A percentile compares a stretch with the other conserved stretches of the same genome.
Evolutionary conservation across 2,329 filamentous ascomycete species (phyloP).

Genomic region (Colletotrichum orbiculare): DNA sequence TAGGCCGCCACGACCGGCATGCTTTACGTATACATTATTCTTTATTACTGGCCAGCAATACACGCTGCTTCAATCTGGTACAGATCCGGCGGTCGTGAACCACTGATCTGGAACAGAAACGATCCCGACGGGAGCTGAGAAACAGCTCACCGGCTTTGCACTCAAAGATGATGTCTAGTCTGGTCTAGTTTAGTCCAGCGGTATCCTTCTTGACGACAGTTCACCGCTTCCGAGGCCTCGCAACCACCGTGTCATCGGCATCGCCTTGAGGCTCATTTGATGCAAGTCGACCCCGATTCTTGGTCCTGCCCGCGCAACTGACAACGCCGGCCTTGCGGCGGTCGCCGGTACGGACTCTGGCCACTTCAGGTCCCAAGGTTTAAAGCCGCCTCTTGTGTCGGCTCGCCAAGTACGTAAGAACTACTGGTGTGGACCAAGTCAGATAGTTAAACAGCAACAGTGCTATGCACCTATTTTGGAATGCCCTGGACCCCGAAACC

Average conservation of each 20-base stretch:
- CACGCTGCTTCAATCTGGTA: conserved; percentile 15
- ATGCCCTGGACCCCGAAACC: conserved; percentile 27
- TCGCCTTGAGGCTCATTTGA: conserved; percentile 26
- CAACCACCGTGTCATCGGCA: conserved; percentile 28
- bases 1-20: too few species aligned
- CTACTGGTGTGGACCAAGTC: too few species aligned
- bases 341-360: not conserved
- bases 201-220: conserved; percentile 8
- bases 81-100: conserved; percentile 28
- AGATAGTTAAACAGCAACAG: too few species aligned
- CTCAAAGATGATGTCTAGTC: not conserved
- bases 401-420: too few species aligned
- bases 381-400: too few species aligned
- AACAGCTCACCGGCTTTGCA: not conserved
- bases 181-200: conserved; percentile 20
- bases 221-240: conserved; percentile 34
- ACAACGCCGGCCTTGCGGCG: too few species aligned
- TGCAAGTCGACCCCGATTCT: conserved; percentile 4
- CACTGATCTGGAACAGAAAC: conserved; percentile 27
- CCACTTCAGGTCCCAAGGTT: too few species aligned
- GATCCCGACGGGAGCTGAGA: not conserved
- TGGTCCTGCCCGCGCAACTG: not conserved
- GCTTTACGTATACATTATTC: conserved; percentile 6
- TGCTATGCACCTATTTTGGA: conserved; percentile 7
- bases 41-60: conserved; percentile 14